Base-by-base conservation (phyloP, 176 grass and related monocot genomes). In the Elaeis guineensis region DNA sequence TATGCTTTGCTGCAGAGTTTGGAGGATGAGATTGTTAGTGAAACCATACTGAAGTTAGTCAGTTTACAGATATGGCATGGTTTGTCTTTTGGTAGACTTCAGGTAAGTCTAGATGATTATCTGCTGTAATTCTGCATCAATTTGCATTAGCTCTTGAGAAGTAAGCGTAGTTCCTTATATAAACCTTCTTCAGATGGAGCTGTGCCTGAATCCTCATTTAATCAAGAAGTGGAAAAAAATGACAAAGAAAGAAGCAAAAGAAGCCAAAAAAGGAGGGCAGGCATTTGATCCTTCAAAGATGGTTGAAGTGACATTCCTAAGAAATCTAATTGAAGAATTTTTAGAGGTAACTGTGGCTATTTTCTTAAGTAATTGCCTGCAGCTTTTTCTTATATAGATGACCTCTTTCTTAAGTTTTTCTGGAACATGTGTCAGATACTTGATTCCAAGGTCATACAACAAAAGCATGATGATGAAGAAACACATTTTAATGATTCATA, bases 221-320 rank as follows among this genome's bases (percentile, higher is more conserved):
- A 83, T 98, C 68, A 98, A 92, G 74, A 92, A 89, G 72, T 98
- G 93, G 93, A 92, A 78, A 61, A 92, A 83, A 75, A 82, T 98
- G 54, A 92, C 76, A 72, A 89, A 75, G 62, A 98, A 77, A 85
- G 84, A 98, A 82, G 87, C 83, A 25, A 96, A 90, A 65, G 79
- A 87, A 79, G 74, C 80, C 11, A 97, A 91, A 65, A 97, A 71
- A 76, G 57, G 72, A 54, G 79, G 65, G 9, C 59, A 88, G 51
- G 65, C 55, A 29, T 69, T 50, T 25, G 65, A 86, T 55, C 70
- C 84, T 73, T 85, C 84, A 8, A 86, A 81, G 51, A 66, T 73
- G 55, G 75, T 92, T 14, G 79, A 98, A 81, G 83, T 85, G 49
- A 82, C 58, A 53, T 97, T 91, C 57, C 87, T 92, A 58, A 77